Conservation (phyloP, 1,284 basidiomycete genomes). For the Prillingera fragicola region DNA sequence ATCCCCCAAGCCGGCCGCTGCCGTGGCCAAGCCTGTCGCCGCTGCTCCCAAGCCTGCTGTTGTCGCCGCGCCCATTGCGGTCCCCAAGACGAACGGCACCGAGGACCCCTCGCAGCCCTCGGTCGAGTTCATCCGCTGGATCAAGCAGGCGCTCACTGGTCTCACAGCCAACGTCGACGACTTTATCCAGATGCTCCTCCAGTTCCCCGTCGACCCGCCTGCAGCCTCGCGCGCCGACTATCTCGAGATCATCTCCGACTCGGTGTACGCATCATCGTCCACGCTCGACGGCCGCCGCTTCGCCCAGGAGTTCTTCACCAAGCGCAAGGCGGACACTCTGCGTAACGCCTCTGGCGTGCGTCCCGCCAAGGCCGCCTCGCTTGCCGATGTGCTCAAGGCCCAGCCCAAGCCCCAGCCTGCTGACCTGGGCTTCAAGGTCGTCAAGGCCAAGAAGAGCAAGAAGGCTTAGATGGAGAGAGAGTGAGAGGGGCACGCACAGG, state of each 20-base stretch:
- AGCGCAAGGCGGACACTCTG: slow-evolving; percentile 70
- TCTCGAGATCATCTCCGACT: slow-evolving; percentile 82
- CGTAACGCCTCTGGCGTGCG: slow-evolving; percentile 11
- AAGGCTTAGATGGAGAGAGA: slow-evolving; percentile 9
- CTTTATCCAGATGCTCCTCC: slow-evolving; percentile 82
- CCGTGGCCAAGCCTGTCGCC: slow-evolving; percentile 27
- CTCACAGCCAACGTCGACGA: slow-evolving; percentile 61
- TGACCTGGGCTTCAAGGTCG: slow-evolving; percentile 84
- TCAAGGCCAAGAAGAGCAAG: slow-evolving; percentile 81
- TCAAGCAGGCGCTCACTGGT: slow-evolving; percentile 80
- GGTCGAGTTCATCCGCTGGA: slow-evolving; percentile 85
- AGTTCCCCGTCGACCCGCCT: slow-evolving; percentile 84
- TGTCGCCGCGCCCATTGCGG: slow-evolving; percentile 10
- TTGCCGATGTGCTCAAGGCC: slow-evolving; percentile 67
- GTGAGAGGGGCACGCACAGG: neutral
- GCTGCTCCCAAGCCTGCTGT: slow-evolving; percentile 17
- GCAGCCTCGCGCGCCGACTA: slow-evolving; percentile 54
- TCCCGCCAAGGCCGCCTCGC: slow-evolving; percentile 11
- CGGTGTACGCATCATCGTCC: slow-evolving; percentile 87
- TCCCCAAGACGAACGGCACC: slow-evolving; percentile 19
- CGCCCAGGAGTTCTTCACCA: slow-evolving; percentile 80
- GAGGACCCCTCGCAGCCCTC: slow-evolving; percentile 65
- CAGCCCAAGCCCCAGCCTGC: slow-evolving; percentile 68
- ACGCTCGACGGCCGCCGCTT: slow-evolving; percentile 93
- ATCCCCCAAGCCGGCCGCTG: slow-evolving; percentile 42